Conservation (phyloP, 1,284 basidiomycete species). For the Peniophora sp. region DNA sequence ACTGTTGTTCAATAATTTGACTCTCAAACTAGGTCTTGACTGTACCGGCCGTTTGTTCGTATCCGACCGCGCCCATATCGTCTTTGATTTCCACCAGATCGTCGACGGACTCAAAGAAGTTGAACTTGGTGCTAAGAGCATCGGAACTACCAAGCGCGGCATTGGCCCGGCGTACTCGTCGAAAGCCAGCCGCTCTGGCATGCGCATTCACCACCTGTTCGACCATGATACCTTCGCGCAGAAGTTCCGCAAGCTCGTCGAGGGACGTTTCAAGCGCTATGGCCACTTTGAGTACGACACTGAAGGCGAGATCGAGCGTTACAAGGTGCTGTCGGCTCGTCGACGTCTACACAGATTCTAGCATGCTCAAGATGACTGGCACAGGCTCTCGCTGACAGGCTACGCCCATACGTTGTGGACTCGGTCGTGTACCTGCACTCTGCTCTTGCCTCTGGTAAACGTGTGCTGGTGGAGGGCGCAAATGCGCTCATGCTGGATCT, state of each 20-base stretch:
- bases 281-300: slow-evolving; percentile 99
- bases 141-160: slow-evolving; percentile 96
- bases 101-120: slow-evolving; percentile 98
- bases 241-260: slow-evolving; percentile 95
- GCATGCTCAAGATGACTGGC: too few species aligned
- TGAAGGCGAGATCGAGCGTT: slow-evolving; percentile 90
- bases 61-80: slow-evolving; percentile 94
- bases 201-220: slow-evolving; percentile 95
- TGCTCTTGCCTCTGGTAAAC: slow-evolving; percentile 70
- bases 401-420: slow-evolving; percentile 87
- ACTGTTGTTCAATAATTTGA: too few species aligned
- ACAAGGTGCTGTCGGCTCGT: slow-evolving; percentile 61
- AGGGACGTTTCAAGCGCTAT: slow-evolving; percentile 97
- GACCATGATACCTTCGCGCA: slow-evolving; percentile 80
- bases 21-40: slow-evolving; percentile 60
- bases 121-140: slow-evolving; percentile 90
- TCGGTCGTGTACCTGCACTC: slow-evolving; percentile 82
- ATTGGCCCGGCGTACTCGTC: slow-evolving; percentile 98
- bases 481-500: slow-evolving; percentile 98
- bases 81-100: slow-evolving; percentile 99
- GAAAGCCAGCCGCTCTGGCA: slow-evolving; percentile 93
- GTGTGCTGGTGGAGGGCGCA: slow-evolving; percentile 90
- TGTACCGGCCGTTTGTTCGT: slow-evolving; percentile 85
- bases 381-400: slow-evolving; percentile 79
- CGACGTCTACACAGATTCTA: too few species aligned